Evolutionary conservation across 306 rosid species (phyloP).

Genomic region (Prunus dulcis): DNA sequence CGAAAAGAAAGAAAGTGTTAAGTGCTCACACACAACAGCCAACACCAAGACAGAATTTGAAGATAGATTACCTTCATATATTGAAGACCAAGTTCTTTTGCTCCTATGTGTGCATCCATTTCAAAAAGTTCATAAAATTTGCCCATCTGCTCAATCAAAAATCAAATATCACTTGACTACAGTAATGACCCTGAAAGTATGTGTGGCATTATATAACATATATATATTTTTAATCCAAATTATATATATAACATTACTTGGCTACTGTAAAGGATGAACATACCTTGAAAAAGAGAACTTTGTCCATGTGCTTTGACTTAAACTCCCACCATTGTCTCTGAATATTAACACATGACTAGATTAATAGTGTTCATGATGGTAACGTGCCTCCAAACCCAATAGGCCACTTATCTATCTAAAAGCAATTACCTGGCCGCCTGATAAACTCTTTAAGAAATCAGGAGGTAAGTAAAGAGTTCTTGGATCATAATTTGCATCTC

Average conservation of each 20-base stretch:
- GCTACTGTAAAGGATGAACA: slow-evolving; percentile 11
- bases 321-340: slow-evolving; percentile 99
- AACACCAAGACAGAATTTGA: neutral
- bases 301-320: slow-evolving; percentile 94
- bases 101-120: slow-evolving; percentile 94
- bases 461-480: slow-evolving; percentile 78
- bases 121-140: slow-evolving; percentile 95
- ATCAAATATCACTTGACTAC: slow-evolving; percentile 19
- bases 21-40: neutral
- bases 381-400: slow-evolving; percentile 7
- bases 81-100: slow-evolving; percentile 82
- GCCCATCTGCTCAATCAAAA: slow-evolving; percentile 71
- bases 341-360: slow-evolving; percentile 15
- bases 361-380: slow-evolving; percentile 12
- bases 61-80: slow-evolving; percentile 68
- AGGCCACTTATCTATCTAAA: neutral
- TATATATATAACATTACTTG: slow-evolving; percentile 11
- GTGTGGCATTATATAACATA: neutral
- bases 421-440: slow-evolving; percentile 74
- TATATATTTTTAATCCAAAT: neutral
- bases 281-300: slow-evolving; percentile 93
- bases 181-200: slow-evolving; percentile 9
- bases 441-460: slow-evolving; percentile 58
- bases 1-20: neutral
- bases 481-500: slow-evolving; percentile 72